A percentile compares a stretch with the other conserved stretches of the same genome.
phyloP scores from a whole-genome alignment of 192 early-diverging fungal species.

The Rhizoclosmatium sp. region DNA sequence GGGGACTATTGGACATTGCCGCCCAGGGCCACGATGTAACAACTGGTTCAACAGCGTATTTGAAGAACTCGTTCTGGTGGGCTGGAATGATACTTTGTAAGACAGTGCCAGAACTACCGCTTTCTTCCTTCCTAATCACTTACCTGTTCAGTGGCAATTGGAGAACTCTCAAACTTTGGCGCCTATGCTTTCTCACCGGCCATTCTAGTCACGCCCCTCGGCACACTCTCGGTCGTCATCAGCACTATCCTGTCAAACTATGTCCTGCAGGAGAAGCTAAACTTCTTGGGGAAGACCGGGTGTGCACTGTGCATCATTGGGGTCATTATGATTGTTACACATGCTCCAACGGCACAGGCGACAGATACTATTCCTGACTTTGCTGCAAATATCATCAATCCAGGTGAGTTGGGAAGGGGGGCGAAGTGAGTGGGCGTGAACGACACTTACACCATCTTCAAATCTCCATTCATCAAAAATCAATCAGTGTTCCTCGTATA shows the following conservation, averaged over 20 bases:
- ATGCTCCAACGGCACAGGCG: conserved; percentile 51
- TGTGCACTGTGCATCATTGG: conserved; percentile 69
- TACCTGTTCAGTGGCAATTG: conserved; percentile 73
- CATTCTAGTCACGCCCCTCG: conserved; percentile 93
- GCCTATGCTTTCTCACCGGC: conserved; percentile 97
- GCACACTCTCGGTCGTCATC: conserved; percentile 89
- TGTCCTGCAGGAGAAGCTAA: conserved; percentile 69
- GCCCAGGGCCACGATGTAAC: conserved; percentile 39
- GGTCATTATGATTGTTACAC: conserved; percentile 62
- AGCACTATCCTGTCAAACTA: conserved; percentile 68
- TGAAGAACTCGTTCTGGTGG: conserved; percentile 89
- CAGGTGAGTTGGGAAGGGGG: conserved; percentile 45
- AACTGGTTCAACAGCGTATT: conserved; percentile 60
- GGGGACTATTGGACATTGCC: conserved; percentile 74
- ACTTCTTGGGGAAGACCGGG: conserved; percentile 65
- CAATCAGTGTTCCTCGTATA: conserved; percentile 58
- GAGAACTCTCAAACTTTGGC: conserved; percentile 94
- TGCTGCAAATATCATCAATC: conserved; percentile 56
- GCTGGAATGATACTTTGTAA: conserved; percentile 81
- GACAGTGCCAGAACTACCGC: background rate
- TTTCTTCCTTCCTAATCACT: conserved; percentile 4
- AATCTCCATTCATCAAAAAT: background rate
- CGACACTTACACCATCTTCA: background rate
- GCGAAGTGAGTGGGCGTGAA: background rate
- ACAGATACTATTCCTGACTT: conserved; percentile 55